Conservation (phyloP, 1,139 yeast species). For the Arxiozyma slooffiae region DNA sequence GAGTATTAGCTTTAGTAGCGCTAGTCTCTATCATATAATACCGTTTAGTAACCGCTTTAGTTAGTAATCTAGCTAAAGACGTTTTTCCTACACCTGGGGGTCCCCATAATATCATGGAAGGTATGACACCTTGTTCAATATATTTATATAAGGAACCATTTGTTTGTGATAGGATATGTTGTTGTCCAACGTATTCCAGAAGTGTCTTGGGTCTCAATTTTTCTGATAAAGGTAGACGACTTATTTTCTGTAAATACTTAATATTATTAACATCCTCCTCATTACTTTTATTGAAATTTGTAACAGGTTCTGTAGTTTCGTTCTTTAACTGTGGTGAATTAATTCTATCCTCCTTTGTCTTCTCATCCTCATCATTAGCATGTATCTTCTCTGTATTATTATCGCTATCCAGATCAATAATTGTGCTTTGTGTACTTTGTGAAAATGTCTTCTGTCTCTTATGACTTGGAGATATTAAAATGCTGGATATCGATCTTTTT, state of each 20-base stretch:
- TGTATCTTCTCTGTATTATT: neutral
- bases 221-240: slow-evolving; percentile 73
- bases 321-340: neutral
- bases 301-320: slow-evolving; percentile 1
- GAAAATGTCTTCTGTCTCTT: neutral
- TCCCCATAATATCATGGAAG: slow-evolving; percentile 92
- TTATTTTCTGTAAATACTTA: slow-evolving; percentile 36
- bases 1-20: slow-evolving; percentile 70
- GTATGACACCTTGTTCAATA: slow-evolving; percentile 50
- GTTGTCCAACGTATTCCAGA: slow-evolving; percentile 79
- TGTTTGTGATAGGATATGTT: slow-evolving; percentile 58
- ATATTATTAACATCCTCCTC: slow-evolving; percentile 26
- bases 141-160: slow-evolving; percentile 65
- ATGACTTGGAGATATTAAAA: slow-evolving; percentile 1
- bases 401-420: slow-evolving; percentile 9
- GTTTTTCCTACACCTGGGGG: slow-evolving; percentile 96
- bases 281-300: slow-evolving; percentile 2
- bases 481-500: slow-evolving; percentile 2
- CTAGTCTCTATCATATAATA: slow-evolving; percentile 71
- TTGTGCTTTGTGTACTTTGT: neutral
- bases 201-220: slow-evolving; percentile 65
- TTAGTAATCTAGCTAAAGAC: slow-evolving; percentile 45
- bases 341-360: neutral
- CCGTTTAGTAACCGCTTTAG: slow-evolving; percentile 33
- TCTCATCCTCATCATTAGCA: neutral